A percentile compares a stretch with the other conserved stretches of the same genome.
phyloP scores from a whole-genome alignment of 2,329 filamentous ascomycete genomes.

The Nothomitra cinnamomea region DNA sequence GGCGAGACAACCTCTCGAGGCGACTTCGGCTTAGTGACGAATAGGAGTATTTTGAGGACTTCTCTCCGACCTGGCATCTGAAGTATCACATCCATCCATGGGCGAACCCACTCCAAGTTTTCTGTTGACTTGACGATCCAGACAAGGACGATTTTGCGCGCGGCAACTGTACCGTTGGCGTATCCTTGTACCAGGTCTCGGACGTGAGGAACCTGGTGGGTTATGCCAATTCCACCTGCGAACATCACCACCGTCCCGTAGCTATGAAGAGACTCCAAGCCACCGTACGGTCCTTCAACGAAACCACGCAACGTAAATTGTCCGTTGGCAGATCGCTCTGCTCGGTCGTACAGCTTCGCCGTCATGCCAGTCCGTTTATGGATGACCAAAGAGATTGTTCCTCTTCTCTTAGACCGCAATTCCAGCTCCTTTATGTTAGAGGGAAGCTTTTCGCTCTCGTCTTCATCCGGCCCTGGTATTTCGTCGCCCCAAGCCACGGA shows the following conservation, averaged over 20 bases:
- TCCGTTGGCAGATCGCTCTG: slow-evolving; percentile 41
- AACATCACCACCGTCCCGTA: slow-evolving; percentile 68
- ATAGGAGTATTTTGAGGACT: slow-evolving; percentile 41
- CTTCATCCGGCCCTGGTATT: slow-evolving; percentile 15
- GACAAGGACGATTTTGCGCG: slow-evolving; percentile 54
- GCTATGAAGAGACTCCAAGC: slow-evolving; percentile 50
- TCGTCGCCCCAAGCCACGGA: slow-evolving; percentile 65
- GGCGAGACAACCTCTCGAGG: slow-evolving; percentile 35
- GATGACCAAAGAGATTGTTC: slow-evolving; percentile 53
- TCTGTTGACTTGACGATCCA: slow-evolving; percentile 66
- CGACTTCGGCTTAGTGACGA: slow-evolving; percentile 42
- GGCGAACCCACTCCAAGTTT: slow-evolving; percentile 43
- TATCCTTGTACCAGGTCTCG: slow-evolving; percentile 54
- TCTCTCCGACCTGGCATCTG: slow-evolving; percentile 40
- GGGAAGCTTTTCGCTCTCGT: slow-evolving; percentile 35
- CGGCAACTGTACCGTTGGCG: slow-evolving; percentile 50
- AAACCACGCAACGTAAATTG: slow-evolving; percentile 46
- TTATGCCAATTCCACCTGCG: slow-evolving; percentile 66
- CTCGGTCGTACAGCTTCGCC: slow-evolving; percentile 48
- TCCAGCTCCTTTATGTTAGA: slow-evolving; percentile 39
- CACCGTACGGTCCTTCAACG: slow-evolving; percentile 63
- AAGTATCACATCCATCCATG: slow-evolving; percentile 49
- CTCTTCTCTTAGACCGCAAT: slow-evolving; percentile 41
- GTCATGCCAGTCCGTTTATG: slow-evolving; percentile 61
- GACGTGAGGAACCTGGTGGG: slow-evolving; percentile 61